Evolutionary conservation across 768 basidiomycete species (phyloP).

Genomic region (Trichaptum fuscoviolaceum): DNA sequence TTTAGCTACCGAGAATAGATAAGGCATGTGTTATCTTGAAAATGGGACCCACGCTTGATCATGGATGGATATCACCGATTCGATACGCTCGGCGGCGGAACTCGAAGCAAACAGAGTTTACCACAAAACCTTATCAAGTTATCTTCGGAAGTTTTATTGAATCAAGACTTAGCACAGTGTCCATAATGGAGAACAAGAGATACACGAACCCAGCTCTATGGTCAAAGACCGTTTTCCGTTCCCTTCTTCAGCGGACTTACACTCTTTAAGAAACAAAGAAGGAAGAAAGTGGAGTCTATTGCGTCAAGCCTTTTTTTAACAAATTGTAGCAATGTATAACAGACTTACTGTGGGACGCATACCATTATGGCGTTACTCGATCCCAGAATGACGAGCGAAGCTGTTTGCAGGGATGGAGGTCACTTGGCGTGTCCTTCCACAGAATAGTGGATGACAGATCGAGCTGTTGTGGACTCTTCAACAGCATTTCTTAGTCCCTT

Average conservation of each 20-base stretch:
- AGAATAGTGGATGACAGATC: neutral
- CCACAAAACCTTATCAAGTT: neutral
- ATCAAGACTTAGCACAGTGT: neutral
- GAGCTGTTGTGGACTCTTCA: neutral
- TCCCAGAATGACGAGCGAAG: neutral
- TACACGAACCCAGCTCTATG: neutral
- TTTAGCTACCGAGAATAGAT: neutral
- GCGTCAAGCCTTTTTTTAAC: neutral
- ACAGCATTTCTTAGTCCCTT: neutral
- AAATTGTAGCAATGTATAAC: neutral
- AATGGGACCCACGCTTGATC: neutral
- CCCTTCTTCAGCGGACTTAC: neutral
- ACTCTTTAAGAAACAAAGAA: neutral
- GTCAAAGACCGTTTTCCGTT: neutral
- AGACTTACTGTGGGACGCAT: neutral
- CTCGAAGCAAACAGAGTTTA: slow-evolving; percentile 1
- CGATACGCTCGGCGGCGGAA: neutral
- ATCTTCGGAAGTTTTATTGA: neutral
- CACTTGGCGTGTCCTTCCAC: neutral
- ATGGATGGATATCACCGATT: neutral
- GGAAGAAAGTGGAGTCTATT: neutral
- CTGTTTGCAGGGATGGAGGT: neutral
- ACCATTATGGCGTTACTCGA: neutral
- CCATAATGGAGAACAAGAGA: neutral
- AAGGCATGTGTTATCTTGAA: neutral